Evolutionary conservation across 306 rosid genomes (phyloP), one percentile per base, ranked within the genome.

Genomic region (Leucaena leucocephala): DNA sequence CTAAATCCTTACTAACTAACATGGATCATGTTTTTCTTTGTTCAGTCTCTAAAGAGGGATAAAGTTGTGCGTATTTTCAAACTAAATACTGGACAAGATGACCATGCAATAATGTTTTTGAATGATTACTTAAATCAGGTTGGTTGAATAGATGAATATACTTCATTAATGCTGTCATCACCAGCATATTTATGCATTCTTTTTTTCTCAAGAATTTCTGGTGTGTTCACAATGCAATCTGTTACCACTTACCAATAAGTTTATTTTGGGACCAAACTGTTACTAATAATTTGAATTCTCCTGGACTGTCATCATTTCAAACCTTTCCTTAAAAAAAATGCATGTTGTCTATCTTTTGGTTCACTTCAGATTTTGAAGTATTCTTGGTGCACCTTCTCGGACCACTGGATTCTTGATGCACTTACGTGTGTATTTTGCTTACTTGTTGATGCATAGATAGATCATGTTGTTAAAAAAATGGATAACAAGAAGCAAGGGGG

Each of bases 21-120:
- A 58, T 65, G 3, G 42, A 50, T 66, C 42, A 68, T 34, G 76
- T 3, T 78, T 69, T 78, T 75, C 59, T 15, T 62, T 69, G 52
- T 84, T 87, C 90, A 95, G 99, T 82, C 86, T 45, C 80, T 95
- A 33, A 90, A 86, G 88, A 86, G 97, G 74, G 99, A 91, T 78
- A 93, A 93, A 86, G 88, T 88, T 52, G 72, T 95, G 81, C 93
- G 96, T 8, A 73, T 91, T 82, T 95, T 95, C 85, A 95, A 93
- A 74, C 85, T 93, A 63, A 95, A 89, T 86, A 93, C 94, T 2
- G 99, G 97, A 80, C 97, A 93, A 74, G 96, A 95, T 81, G 97
- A 95, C 82, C 93, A 95, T 78, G 96, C 97, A 48, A 73, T 93
- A 46, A 87, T 93, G 96, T 93, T 95, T 87, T 76, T 84, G 78